Evolutionary conservation across 225 moss, liverwort and hornwort genomes (phyloP).

Genomic region (Straminergon stramineum): DNA sequence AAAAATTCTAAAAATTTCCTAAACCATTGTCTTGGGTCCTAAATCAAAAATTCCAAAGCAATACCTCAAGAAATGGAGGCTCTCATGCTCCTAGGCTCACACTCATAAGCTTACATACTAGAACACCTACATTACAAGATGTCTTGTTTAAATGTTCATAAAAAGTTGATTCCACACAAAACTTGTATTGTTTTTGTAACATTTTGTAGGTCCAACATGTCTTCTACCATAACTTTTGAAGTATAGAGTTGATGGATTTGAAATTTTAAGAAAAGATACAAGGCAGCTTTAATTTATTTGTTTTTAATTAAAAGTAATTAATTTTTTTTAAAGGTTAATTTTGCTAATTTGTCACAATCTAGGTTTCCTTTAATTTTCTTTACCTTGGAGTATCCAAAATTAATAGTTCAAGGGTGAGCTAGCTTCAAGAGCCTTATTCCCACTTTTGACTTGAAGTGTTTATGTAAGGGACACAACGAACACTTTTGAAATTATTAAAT

Average conservation of each 20-base stretch:
- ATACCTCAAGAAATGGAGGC: too few relatives aligned
- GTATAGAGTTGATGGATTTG: background rate
- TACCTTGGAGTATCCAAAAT: background rate
- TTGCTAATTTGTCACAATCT: background rate
- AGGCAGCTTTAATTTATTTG: too few relatives aligned
- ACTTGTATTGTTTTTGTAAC: background rate
- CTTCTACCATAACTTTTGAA: background rate
- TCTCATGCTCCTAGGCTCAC: too few relatives aligned
- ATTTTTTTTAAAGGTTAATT: background rate
- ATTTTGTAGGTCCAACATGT: background rate
- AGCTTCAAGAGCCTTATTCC: background rate
- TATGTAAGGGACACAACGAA: too few relatives aligned
- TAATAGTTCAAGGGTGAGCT: accelerated
- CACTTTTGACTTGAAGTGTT: background rate
- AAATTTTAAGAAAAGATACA: background rate
- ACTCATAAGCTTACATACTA: too few relatives aligned
- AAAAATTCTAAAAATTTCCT: too few relatives aligned
- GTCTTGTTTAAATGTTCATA: background rate
- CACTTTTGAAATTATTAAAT: background rate
- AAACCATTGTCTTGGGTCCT: too few relatives aligned
- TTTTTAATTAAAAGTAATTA: background rate
- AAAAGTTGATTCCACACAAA: background rate
- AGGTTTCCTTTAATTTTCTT: accelerated
- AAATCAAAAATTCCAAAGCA: too few relatives aligned
- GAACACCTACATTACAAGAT: background rate